phyloP scores from a whole-genome alignment of 148 eudicot genomes.

The Camellia lanceoleosa region DNA sequence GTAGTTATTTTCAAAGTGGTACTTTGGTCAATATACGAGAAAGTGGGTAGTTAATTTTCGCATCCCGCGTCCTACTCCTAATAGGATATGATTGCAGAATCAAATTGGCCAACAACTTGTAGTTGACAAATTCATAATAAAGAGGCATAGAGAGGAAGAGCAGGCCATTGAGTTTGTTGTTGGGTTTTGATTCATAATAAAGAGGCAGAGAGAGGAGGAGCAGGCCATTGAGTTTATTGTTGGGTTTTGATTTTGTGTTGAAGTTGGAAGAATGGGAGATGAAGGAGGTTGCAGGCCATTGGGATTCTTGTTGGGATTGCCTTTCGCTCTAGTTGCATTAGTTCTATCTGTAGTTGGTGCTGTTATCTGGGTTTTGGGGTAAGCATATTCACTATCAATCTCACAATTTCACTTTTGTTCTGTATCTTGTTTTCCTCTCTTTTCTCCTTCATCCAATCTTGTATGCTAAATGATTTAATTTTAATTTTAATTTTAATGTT shows the following conservation, averaged over 20 bases:
- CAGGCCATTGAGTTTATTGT: not conserved
- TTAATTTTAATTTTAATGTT: not conserved
- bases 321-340: conserved; percentile 43
- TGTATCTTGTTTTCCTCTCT: not conserved
- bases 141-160: not conserved
- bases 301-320: conserved; percentile 50
- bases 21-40: no score
- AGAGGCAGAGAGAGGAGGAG: conserved; percentile 2
- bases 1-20: no score
- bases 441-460: not conserved
- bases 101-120: no score
- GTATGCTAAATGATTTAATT: not conserved
- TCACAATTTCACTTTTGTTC: not conserved
- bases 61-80: no score
- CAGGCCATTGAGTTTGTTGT: not conserved
- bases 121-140: not conserved
- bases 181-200: not conserved
- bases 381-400: not conserved
- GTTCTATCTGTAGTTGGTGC: conserved; percentile 37
- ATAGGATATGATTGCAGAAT: no score
- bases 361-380: conserved; percentile 52
- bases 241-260: not conserved
- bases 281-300: conserved; percentile 39
- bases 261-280: conserved; percentile 23
- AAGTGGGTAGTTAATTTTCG: no score